These are phyloP conservation scores for Fusarium guadeloupense DNA, from an alignment of 2,329 filamentous ascomycete genomes.

Conservation along the genomic window DNA sequence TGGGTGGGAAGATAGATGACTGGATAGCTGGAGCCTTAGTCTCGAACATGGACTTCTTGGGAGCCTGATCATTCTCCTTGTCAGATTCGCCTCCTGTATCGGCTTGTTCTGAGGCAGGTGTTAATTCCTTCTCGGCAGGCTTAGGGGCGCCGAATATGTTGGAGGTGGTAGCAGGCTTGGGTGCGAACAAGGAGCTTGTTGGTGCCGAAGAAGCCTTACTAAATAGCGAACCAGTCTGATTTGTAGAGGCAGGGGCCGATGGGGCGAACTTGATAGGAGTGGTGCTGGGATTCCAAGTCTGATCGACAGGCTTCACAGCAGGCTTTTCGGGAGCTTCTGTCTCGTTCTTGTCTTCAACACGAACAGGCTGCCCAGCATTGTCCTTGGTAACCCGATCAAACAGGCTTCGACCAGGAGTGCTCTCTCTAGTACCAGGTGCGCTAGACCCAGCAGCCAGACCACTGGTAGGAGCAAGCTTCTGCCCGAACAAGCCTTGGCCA, in stretches of 20 bases:
- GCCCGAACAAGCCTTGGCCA: slow-evolving; percentile 40
- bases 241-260: slow-evolving; percentile 42
- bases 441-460: slow-evolving; percentile 46
- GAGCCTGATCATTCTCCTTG: slow-evolving; percentile 54
- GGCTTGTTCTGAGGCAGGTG: slow-evolving; percentile 39
- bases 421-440: slow-evolving; percentile 55
- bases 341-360: slow-evolving; percentile 46
- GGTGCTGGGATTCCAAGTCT: slow-evolving; percentile 57
- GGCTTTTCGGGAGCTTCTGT: slow-evolving; percentile 37
- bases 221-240: slow-evolving; percentile 47
- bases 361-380: slow-evolving; percentile 59
- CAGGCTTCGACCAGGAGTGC: slow-evolving; percentile 59
- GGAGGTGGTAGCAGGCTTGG: slow-evolving; percentile 48
- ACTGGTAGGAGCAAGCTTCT: slow-evolving; percentile 45
- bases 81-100: slow-evolving; percentile 53
- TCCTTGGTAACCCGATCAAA: slow-evolving; percentile 65
- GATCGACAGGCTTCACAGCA: slow-evolving; percentile 47
- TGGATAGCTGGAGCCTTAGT: slow-evolving; percentile 46
- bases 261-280: slow-evolving; percentile 65
- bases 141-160: slow-evolving; percentile 51
- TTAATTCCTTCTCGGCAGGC: slow-evolving; percentile 42
- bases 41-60: slow-evolving; percentile 49
- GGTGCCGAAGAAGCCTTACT: slow-evolving; percentile 43
- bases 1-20: slow-evolving; percentile 47
- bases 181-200: slow-evolving; percentile 49